These are phyloP conservation scores for Plectranthus barbatus DNA, from an alignment of 257 asterid genomes.

Conservation along the genomic window DNA sequence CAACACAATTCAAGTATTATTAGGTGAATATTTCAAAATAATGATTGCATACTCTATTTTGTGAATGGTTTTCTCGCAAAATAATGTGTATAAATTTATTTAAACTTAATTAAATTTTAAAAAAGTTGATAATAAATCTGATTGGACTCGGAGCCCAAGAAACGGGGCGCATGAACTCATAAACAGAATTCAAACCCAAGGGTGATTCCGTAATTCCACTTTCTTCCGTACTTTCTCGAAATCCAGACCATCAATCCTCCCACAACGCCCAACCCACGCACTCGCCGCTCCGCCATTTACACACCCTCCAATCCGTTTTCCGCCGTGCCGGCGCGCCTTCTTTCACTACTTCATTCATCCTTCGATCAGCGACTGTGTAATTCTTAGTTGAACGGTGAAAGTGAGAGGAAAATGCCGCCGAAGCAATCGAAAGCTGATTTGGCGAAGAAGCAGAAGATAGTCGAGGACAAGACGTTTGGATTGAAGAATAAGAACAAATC, in stretches of 20 bases:
- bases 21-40: too few species aligned
- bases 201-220: constrained; percentile 1
- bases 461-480: constrained; percentile 98
- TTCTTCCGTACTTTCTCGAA: constrained; percentile 17
- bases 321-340: constrained; percentile 9
- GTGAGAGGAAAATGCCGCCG: constrained; percentile 35
- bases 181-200: background rate
- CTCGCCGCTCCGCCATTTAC: constrained; percentile 15
- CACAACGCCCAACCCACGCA: background rate
- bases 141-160: too few species aligned
- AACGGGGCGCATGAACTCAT: too few species aligned
- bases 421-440: constrained; percentile 74
- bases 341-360: background rate
- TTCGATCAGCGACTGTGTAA: background rate
- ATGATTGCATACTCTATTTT: too few species aligned
- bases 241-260: constrained; percentile 3
- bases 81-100: too few species aligned
- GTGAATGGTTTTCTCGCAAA: too few species aligned
- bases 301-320: background rate
- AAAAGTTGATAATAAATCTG: too few species aligned
- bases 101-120: too few species aligned
- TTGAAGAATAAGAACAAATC: constrained; percentile 94
- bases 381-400: background rate
- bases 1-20: too few species aligned
- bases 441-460: constrained; percentile 86